Conservation (phyloP, 106 monocot species). For the Dendrobium catenatum region DNA sequence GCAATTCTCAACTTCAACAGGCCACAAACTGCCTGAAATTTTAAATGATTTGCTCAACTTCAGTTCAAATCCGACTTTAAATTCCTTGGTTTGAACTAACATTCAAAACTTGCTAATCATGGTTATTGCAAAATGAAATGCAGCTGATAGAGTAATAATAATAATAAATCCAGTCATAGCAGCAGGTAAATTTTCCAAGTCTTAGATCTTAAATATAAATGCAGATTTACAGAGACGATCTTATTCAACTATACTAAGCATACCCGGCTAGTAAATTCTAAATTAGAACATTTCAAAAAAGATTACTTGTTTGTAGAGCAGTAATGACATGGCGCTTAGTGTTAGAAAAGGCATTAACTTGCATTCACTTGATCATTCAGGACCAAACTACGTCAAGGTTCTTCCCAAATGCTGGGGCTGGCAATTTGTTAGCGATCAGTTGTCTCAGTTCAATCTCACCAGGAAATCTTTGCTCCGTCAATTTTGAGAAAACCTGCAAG, state of each 20-base stretch:
- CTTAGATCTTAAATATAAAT: background rate
- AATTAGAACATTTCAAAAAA: background rate
- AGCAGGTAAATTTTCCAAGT: background rate
- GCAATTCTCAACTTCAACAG: too few species aligned
- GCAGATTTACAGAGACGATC: background rate
- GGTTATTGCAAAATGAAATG: too few species aligned
- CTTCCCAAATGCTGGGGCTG: conserved; percentile 31
- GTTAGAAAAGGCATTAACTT: background rate
- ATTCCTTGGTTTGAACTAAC: too few species aligned
- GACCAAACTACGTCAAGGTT: conserved; percentile 40
- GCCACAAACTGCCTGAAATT: too few species aligned
- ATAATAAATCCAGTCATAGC: background rate
- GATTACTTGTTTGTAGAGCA: background rate
- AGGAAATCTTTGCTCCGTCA: conserved; percentile 67
- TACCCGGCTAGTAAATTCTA: background rate
- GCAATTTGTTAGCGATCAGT: conserved; percentile 41
- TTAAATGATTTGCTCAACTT: too few species aligned
- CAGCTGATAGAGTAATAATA: too few species aligned
- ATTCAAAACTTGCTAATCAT: too few species aligned
- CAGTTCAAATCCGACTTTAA: too few species aligned
- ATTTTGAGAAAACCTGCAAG: conserved; percentile 77
- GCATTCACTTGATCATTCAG: conserved; percentile 6
- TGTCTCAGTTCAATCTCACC: conserved; percentile 73
- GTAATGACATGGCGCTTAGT: background rate
- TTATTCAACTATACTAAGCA: background rate